Evolutionary conservation across 2,329 filamentous ascomycete genomes (phyloP), one percentile per base, ranked within the genome.

Genomic region (Claviceps sp.): DNA sequence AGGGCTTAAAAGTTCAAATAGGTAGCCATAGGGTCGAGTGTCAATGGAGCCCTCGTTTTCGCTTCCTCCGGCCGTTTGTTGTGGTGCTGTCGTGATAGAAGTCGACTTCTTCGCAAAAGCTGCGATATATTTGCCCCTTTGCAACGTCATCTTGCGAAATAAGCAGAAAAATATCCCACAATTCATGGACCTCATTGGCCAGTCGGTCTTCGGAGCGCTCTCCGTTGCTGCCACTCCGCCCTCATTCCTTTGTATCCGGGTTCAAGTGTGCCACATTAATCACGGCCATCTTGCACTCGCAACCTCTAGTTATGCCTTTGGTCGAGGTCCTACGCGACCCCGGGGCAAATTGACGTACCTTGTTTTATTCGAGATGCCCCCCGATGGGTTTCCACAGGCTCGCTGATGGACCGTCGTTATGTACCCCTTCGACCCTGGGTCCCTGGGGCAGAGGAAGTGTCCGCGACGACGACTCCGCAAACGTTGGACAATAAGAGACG

Each of bases 401-500:
- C 34, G 17, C 26, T 46, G 23, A 52, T 52, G 51, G 51, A 52
- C 13, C 51, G 51, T 3, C 51, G 36, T n/a, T 52, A 52, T 26
- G 47, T 50, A n/a, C 47, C 47, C 8, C 37, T 52, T 14, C 40
- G 51, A 8, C 51, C 45, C 5, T 45, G 34, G 47, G 47, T 42
- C 23, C 44, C 51, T 7, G 26, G 26, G n/a, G 43, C 40, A 11
- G 34, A 36, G 17, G 40, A 20, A 22, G 9, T 22, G 4, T 36
- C 22, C 14, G 6, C 36, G 11, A 3, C 36, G 11, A 5, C 16
- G 22, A n/a, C 34, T 16, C 20, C 34, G n/a, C 45, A 48, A 29
- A 17, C 43, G 17, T 39, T 38, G 23, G 44, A 50, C 39, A 16
- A 39, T 20, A 61, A 60, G 42, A 53, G 54, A 39, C 60, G 58